Base-by-base conservation (phyloP, 2,329 filamentous ascomycete genomes). In the Cladophialophora yegresii region DNA sequence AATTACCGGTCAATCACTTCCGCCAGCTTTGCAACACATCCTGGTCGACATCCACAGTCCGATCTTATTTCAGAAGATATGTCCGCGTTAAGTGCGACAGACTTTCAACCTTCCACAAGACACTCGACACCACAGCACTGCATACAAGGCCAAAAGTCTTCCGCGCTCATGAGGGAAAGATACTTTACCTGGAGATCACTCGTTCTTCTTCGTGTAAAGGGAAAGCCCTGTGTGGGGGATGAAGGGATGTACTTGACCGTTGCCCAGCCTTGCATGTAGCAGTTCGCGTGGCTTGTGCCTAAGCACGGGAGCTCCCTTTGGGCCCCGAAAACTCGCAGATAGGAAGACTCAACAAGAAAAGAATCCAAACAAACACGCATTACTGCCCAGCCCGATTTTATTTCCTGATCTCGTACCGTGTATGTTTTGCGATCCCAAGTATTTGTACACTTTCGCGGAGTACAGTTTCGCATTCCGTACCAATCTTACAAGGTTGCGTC, bases 81-180 rank as follows among this genome's bases (percentile, higher is more conserved):
- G n/a, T 16, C 13, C 36, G n/a, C 16, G 36, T n/a, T 16, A 43
- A 43, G n/a, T 43, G 13, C 36, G 16, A 43, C 36, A 7, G 36
- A 43, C 36, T n/a, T 43, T n/a, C 16, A 43, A 13, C 36, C 36
- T 43, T n/a, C 36, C 54, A 43, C 36, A 59, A 54, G 36, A 62
- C 66, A 61, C 63, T 71, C 61, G 55, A 61, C 30, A 43, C 58
- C 36, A 30, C 57, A 51, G 50, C 40, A 75, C 22, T 45, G 45
- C 45, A 58, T 16, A n/a, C 54, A 58, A 56, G 63, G 61, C 58
- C 55, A 58, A 66, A 67, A 69, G 67, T 71, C 86, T 84, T 84
- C 80, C 83, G 89, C 87, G 89, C 92, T 97, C 84, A 97, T 90
- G 93, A 97, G 92, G 93, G 93, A 98, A 98, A 98, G 93, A 98